Evolutionary conservation across 2,329 filamentous ascomycete genomes (phyloP).

Genomic region (Neonectria sp.): DNA sequence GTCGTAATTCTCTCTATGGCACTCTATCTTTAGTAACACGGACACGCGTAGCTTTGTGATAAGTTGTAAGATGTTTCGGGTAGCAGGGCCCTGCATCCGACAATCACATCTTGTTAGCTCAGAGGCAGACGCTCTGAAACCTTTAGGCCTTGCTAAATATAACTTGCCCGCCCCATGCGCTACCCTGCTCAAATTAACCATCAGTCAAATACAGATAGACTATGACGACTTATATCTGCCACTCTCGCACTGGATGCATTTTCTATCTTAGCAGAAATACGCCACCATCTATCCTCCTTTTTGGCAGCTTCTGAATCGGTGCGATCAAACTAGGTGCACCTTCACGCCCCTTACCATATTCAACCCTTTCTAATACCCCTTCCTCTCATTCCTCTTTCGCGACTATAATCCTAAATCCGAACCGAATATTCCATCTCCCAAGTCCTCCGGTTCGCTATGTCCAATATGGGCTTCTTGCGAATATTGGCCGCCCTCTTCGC

Average conservation of each 20-base stretch:
- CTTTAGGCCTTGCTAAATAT: not conserved
- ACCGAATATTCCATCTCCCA: not conserved
- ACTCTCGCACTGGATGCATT: not conserved
- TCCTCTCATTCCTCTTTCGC: not conserved
- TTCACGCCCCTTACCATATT: not conserved
- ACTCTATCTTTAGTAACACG: not conserved
- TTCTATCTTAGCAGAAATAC: not conserved
- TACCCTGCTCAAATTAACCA: not conserved
- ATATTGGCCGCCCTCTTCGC: not conserved
- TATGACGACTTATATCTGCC: not conserved
- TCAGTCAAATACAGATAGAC: not conserved
- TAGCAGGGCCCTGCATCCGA: no score
- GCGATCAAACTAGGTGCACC: not conserved
- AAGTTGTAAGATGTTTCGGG: not conserved
- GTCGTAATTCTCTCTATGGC: not conserved
- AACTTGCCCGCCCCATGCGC: not conserved
- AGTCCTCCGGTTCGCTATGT: not conserved
- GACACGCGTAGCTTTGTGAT: no score
- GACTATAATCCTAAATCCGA: not conserved
- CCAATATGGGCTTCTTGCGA: not conserved
- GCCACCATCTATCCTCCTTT: not conserved
- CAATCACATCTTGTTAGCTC: no score
- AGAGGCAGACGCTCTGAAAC: no score
- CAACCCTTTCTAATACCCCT: not conserved
- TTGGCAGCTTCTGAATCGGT: not conserved